Percentiles rank a stretch among this genome's conserved stretches.
Evolutionary conservation across 2,329 filamentous ascomycete species (phyloP).

Genomic region (Massarina eburnea): DNA sequence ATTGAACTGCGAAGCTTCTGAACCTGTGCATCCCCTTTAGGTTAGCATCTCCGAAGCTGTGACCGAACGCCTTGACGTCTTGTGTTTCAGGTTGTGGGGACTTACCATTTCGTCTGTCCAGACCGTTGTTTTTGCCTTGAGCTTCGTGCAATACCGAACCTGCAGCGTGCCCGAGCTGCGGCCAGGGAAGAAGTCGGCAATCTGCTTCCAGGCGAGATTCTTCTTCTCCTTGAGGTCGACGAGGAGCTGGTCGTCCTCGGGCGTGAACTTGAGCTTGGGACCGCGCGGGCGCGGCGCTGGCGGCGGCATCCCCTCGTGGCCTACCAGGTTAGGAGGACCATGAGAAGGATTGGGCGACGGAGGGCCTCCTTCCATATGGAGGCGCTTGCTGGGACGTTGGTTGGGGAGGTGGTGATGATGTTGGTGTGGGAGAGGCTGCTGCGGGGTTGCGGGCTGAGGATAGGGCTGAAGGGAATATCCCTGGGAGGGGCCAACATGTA

Average conservation of each 20-base stretch:
- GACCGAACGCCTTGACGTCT: constrained; percentile 35
- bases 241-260: constrained; percentile 84
- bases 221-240: constrained; percentile 94
- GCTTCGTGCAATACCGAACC: constrained; percentile 91
- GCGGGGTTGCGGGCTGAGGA: constrained; percentile 27
- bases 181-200: constrained; percentile 92
- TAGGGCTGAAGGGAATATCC: constrained; percentile 41
- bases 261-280: constrained; percentile 91
- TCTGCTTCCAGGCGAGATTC: constrained; percentile 95
- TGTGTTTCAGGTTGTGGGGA: constrained; percentile 34
- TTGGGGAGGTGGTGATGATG: constrained; percentile 85
- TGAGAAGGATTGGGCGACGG: constrained; percentile 46
- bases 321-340: constrained; percentile 81
- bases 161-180: constrained; percentile 87
- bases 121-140: constrained; percentile 89
- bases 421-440: constrained; percentile 29
- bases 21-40: constrained; percentile 57
- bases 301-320: constrained; percentile 81
- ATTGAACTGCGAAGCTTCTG: constrained; percentile 75
- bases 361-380: constrained; percentile 53
- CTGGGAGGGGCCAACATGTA: constrained; percentile 44
- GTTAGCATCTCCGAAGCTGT: constrained; percentile 37
- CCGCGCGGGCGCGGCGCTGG: constrained; percentile 80
- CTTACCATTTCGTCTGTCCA: constrained; percentile 94
- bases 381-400: constrained; percentile 66